phyloP scores from a whole-genome alignment of 257 asterid species.

The Solanum chiquidenum region DNA sequence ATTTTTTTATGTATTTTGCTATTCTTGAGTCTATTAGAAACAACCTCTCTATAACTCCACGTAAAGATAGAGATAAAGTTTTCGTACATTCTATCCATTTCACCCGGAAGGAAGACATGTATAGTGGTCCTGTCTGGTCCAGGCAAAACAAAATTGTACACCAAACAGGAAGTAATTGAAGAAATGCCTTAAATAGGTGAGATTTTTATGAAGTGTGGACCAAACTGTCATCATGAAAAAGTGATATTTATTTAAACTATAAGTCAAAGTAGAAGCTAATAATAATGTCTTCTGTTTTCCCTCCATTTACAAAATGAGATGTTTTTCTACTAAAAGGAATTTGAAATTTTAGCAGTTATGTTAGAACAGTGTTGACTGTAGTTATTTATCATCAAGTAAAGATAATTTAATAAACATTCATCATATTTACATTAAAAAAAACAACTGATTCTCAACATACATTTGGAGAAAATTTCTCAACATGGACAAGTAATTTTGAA shows the following conservation, averaged over 20 bases:
- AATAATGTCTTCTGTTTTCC: not conserved
- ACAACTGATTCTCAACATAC: not conserved
- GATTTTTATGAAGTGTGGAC: not conserved
- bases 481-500: not conserved
- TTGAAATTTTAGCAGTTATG: not conserved
- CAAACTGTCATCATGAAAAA: not conserved
- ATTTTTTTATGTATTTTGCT: not conserved
- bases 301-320: not conserved
- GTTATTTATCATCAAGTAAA: not conserved
- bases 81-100: too few species aligned
- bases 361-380: not conserved
- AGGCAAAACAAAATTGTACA: not conserved
- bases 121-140: not conserved
- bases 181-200: not conserved
- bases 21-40: not conserved
- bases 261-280: not conserved
- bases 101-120: not conserved
- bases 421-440: not conserved
- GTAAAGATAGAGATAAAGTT: rapidly evolving
- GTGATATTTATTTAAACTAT: not conserved
- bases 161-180: not conserved
- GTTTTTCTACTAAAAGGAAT: not conserved
- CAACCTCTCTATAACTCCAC: not conserved
- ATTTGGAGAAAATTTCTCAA: not conserved
- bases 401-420: not conserved